phyloP scores from a whole-genome alignment of 208 protist genomes.

The Acanthamoeba castellanii region DNA sequence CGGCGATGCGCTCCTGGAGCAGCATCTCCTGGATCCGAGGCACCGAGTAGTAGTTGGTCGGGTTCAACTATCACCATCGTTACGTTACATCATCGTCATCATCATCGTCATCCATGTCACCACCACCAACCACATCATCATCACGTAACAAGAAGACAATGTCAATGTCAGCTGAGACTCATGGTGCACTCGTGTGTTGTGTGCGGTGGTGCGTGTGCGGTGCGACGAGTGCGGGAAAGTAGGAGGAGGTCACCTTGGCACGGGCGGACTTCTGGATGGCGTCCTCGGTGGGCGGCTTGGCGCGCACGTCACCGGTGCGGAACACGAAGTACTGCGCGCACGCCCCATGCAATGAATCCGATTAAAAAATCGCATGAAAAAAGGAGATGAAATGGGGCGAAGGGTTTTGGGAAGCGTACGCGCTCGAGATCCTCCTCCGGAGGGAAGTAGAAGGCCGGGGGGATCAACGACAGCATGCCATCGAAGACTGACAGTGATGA shows the following conservation, averaged over 20 bases:
- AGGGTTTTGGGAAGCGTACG: not conserved
- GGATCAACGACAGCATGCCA: slow-evolving; percentile 24
- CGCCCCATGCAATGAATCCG: not conserved
- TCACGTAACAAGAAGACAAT: too few relatives aligned
- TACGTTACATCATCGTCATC: too few relatives aligned
- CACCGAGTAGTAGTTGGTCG: slow-evolving; percentile 43
- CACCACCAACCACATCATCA: too few relatives aligned
- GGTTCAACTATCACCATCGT: not conserved
- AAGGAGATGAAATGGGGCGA: not conserved
- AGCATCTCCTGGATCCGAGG: slow-evolving; percentile 54
- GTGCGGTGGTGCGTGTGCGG: not conserved
- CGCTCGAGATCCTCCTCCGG: slow-evolving; percentile 28
- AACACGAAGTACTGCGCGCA: not conserved
- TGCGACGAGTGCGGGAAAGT: not conserved
- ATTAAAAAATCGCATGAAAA: not conserved
- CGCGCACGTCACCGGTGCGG: slow-evolving; percentile 35
- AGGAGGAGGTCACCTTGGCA: not conserved
- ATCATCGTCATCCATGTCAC: too few relatives aligned
- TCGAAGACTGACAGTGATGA: not conserved
- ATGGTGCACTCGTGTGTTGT: too few relatives aligned
- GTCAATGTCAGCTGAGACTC: too few relatives aligned
- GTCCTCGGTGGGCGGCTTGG: slow-evolving; percentile 6
- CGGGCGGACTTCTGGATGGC: slow-evolving; percentile 11
- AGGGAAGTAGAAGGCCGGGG: slow-evolving; percentile 9
- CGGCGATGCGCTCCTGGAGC: slow-evolving; percentile 26